These are phyloP conservation scores for Linanthus parryae DNA, from an alignment of 148 eudicot species.

Conservation along the genomic window DNA sequence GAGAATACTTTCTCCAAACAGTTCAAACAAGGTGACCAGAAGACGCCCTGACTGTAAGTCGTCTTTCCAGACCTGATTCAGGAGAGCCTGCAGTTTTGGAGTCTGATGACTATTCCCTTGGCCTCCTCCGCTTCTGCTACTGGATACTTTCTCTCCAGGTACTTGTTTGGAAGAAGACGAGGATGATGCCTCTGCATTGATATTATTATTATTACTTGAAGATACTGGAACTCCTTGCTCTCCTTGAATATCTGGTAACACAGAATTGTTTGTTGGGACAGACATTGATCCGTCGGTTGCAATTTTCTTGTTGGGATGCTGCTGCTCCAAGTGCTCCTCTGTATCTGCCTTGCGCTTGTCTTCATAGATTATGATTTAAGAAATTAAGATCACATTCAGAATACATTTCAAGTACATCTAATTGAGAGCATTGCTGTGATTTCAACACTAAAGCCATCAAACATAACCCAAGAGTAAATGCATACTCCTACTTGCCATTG, in stretches of 20 bases:
- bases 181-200: slow-evolving; percentile 10
- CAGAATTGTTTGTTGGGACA: slow-evolving; percentile 17
- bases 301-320: slow-evolving; percentile 39
- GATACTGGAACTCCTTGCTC: slow-evolving; percentile 14
- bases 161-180: slow-evolving; percentile 25
- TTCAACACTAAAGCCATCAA: no score
- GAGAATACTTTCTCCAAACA: slow-evolving; percentile 58
- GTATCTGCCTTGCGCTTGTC: slow-evolving; percentile 47
- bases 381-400: background rate
- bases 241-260: slow-evolving; percentile 23
- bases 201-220: slow-evolving; percentile 18
- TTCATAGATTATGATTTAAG: slow-evolving; percentile 12
- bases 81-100: slow-evolving; percentile 30
- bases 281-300: slow-evolving; percentile 34
- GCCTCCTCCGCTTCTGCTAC: slow-evolving; percentile 12
- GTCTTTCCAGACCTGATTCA: slow-evolving; percentile 64
- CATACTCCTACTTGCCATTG: no score
- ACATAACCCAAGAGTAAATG: no score
- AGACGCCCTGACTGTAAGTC: slow-evolving; percentile 60
- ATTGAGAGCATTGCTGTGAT: no score
- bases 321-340: slow-evolving; percentile 41
- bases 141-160: slow-evolving; percentile 1
- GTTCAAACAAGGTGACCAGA: slow-evolving; percentile 37
- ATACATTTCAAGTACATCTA: no score
- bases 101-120: slow-evolving; percentile 14